These are phyloP conservation scores for Malbranchea zuffiana DNA, from an alignment of 2,329 filamentous ascomycete genomes.

Conservation along the genomic window DNA sequence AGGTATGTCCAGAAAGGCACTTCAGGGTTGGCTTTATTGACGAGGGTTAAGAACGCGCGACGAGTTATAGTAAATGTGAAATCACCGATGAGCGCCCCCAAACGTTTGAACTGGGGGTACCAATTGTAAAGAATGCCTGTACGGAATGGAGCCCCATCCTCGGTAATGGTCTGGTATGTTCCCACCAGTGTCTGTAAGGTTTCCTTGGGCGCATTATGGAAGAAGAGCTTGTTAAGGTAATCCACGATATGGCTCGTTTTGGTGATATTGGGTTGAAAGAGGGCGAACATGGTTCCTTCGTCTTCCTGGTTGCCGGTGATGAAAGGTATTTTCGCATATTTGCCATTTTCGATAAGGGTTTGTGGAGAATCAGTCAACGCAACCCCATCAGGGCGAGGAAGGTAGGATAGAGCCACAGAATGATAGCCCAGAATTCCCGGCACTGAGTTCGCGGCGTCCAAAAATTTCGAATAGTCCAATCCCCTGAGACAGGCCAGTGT, in stretches of 20 bases:
- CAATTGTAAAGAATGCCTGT: constrained; percentile 58
- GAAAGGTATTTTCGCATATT: constrained; percentile 50
- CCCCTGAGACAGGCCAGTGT: constrained; percentile 41
- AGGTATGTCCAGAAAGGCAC: constrained; percentile 67
- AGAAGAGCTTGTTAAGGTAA: constrained; percentile 53
- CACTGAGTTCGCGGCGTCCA: constrained; percentile 58
- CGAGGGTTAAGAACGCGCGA: constrained; percentile 48
- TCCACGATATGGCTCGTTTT: constrained; percentile 47
- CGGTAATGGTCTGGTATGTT: constrained; percentile 49
- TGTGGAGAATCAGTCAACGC: constrained; percentile 55
- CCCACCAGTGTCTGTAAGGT: constrained; percentile 48
- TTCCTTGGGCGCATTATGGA: constrained; percentile 43
- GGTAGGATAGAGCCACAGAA: constrained; percentile 59
- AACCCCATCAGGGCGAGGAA: constrained; percentile 61
- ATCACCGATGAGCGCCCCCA: constrained; percentile 66
- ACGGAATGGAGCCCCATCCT: constrained; percentile 59
- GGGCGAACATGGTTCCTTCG: constrained; percentile 63
- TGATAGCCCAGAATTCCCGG: constrained; percentile 57
- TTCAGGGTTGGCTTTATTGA: constrained; percentile 40
- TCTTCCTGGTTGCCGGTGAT: constrained; percentile 69
- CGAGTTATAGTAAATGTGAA: constrained; percentile 62
- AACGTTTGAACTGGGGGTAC: constrained; percentile 66
- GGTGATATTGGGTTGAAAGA: constrained; percentile 59
- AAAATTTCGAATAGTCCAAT: constrained; percentile 37
- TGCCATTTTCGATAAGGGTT: constrained; percentile 40